A percentile compares a stretch with the other conserved stretches of the same genome.
Conservation (phyloP, 768 basidiomycete genomes). For the Podaxis sp. region DNA sequence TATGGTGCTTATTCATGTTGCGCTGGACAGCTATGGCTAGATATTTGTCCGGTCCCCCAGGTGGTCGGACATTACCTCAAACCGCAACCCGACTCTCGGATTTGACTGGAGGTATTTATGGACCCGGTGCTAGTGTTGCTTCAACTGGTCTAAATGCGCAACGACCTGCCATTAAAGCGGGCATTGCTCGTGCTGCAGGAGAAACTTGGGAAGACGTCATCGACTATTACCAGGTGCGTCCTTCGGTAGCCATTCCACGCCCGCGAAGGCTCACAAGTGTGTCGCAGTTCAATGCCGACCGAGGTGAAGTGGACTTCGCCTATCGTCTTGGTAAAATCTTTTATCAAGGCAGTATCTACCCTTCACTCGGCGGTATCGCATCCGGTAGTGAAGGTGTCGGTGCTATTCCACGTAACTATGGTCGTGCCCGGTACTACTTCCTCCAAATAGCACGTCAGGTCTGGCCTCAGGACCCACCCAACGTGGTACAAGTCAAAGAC, state of each 20-base stretch:
- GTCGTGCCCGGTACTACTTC: conserved; percentile 81
- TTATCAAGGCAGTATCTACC: conserved; percentile 94
- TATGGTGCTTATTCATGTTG: background rate
- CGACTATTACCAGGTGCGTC: conserved; percentile 82
- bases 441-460: conserved; percentile 75
- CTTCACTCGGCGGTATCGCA: conserved; percentile 71
- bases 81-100: conserved; percentile 85
- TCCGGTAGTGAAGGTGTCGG: conserved; percentile 94
- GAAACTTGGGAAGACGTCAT: conserved; percentile 94
- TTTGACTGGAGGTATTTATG: conserved; percentile 89
- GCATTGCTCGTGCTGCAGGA: conserved; percentile 78
- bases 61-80: conserved; percentile 82
- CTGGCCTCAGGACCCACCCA: conserved; percentile 82
- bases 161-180: conserved; percentile 81
- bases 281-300: conserved; percentile 89
- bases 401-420: conserved; percentile 78
- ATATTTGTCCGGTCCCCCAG: conserved; percentile 86
- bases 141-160: conserved; percentile 77
- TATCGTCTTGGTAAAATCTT: conserved; percentile 94
- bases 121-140: conserved; percentile 91
- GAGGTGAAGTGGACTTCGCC: conserved; percentile 86
- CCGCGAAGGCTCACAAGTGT: conserved; percentile 12
- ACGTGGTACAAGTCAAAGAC: conserved; percentile 53
- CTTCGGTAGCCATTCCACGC: background rate
- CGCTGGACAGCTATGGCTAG: conserved; percentile 66